A percentile compares a stretch with the other conserved stretches of the same genome.
These are phyloP conservation scores for Barnettozyma wickerhamii DNA, from an alignment of 805 yeast species.

Conservation along the genomic window DNA sequence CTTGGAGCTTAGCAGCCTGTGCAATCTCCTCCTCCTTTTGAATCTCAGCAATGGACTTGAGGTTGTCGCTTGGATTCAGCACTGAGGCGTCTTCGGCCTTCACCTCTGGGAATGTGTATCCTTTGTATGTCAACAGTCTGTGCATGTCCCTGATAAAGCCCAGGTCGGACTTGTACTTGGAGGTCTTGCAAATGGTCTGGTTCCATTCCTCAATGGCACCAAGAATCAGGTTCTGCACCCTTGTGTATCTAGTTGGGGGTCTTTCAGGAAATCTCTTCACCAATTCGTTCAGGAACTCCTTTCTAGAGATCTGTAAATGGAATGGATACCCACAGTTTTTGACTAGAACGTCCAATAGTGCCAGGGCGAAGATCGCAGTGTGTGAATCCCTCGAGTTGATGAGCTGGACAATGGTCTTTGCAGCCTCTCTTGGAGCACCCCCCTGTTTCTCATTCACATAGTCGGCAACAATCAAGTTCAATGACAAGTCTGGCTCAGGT, in stretches of 20 bases:
- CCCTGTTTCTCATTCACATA: conserved; percentile 91
- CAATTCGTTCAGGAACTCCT: conserved; percentile 89
- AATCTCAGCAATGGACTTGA: conserved; percentile 84
- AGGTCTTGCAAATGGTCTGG: conserved; percentile 86
- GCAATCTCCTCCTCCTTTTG: conserved; percentile 91
- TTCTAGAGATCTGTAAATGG: conserved; percentile 90
- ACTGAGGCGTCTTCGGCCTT: conserved; percentile 91
- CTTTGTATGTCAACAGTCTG: conserved; percentile 81
- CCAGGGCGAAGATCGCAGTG: conserved; percentile 77
- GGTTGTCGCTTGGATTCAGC: conserved; percentile 79
- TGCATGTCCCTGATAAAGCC: conserved; percentile 96
- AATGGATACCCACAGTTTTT: conserved; percentile 98
- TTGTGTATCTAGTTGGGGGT: conserved; percentile 81
- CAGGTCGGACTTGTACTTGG: conserved; percentile 86
- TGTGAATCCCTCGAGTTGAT: conserved; percentile 82
- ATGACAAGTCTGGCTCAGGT: conserved; percentile 79
- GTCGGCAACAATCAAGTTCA: conserved; percentile 92
- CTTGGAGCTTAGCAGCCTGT: conserved; percentile 93
- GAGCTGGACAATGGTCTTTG: conserved; percentile 74
- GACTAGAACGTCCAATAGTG: conserved; percentile 81
- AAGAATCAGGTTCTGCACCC: conserved; percentile 78
- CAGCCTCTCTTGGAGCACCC: conserved; percentile 80
- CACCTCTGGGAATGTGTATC: conserved; percentile 90
- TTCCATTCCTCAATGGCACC: conserved; percentile 97
- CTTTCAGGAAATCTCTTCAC: conserved; percentile 92